Conservation (phyloP, 805 yeast genomes). For the Jamesozyma piceae region DNA sequence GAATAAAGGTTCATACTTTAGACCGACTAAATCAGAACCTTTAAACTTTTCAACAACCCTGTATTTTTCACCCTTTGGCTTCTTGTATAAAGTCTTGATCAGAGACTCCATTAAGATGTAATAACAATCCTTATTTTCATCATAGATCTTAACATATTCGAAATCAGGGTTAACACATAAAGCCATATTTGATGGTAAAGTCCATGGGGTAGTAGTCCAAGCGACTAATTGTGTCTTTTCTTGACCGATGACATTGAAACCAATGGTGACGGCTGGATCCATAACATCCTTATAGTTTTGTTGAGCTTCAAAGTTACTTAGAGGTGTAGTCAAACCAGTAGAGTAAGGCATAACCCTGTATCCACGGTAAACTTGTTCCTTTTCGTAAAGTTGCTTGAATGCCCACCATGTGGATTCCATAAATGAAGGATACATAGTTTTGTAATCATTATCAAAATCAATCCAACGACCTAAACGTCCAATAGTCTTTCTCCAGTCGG, state of each 20-base stretch:
- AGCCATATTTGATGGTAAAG: constrained; percentile 88
- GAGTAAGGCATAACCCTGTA: constrained; percentile 98
- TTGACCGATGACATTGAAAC: constrained; percentile 72
- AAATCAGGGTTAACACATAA: constrained; percentile 85
- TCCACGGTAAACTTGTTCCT: constrained; percentile 88
- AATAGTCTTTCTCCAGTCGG: constrained; percentile 87
- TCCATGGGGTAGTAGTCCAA: constrained; percentile 99
- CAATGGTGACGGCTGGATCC: constrained; percentile 93
- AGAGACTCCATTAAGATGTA: constrained; percentile 80
- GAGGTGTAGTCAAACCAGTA: constrained; percentile 92
- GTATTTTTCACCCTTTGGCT: constrained; percentile 83
- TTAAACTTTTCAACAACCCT: constrained; percentile 69
- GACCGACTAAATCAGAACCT: constrained; percentile 75
- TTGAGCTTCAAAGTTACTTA: constrained; percentile 96
- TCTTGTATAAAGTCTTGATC: constrained; percentile 79
- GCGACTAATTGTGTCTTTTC: constrained; percentile 82
- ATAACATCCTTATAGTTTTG: constrained; percentile 94
- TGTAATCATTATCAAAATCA: constrained; percentile 96
- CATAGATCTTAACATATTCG: constrained; percentile 86
- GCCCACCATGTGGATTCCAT: constrained; percentile 99
- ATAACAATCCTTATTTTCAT: constrained; percentile 74
- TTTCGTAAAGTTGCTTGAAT: constrained; percentile 76
- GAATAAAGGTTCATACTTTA: constrained; percentile 74
- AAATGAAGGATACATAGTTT: constrained; percentile 87
- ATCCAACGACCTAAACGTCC: constrained; percentile 98